Evolutionary conservation across 1,284 basidiomycete genomes (phyloP), one percentile per base, ranked within the genome.

Genomic region (Porogramme epimiltina): DNA sequence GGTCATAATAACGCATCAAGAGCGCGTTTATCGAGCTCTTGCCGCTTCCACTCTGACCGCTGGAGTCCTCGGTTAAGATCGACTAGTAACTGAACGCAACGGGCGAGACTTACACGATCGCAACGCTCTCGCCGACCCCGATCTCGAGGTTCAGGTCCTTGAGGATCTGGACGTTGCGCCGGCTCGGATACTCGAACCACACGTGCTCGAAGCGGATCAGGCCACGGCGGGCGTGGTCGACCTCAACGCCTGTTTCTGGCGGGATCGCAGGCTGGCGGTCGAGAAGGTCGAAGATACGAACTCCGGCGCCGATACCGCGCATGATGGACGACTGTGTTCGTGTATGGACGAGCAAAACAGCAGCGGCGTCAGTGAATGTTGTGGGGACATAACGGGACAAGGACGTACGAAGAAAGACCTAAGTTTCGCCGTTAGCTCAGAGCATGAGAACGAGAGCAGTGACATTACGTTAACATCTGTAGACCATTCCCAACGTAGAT

Each of bases 1-100:
- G 95, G 66, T 98, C 95, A 69, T 99, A 99, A 74, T 93, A 98
- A 44, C 95, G 80, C 56, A 96, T 76, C 44, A 99, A 79, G 8
- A 98, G 78, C 9, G 90, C 87, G 64, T 96, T 93, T 37, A 97
- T 80, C 0, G 93, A 95, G 15, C 90, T 94, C 75, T 98, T 98
- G 48, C 93, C 93, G 54, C 91, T 89, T 13, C 93, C 93, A 62
- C 91, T 93, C 66, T 84, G 83, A 6, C 93, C 93, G n/a, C 91
- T 94, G 49, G 2, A 51, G 19, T 48, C 5, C 13, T 23, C 48
- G 48, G 15, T 19, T 47, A 23, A 50, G 34, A 31, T 19, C 22
- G 22, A 28, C 20, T 4, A 8, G 16, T 4, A 26, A 23, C 55
- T 49, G 11, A 57, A 39, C 38, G 58, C 13, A 28, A 26, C 50